Evolutionary conservation across 352 stramenopile species (phyloP).

Genomic region (Pythium aquatile): DNA sequence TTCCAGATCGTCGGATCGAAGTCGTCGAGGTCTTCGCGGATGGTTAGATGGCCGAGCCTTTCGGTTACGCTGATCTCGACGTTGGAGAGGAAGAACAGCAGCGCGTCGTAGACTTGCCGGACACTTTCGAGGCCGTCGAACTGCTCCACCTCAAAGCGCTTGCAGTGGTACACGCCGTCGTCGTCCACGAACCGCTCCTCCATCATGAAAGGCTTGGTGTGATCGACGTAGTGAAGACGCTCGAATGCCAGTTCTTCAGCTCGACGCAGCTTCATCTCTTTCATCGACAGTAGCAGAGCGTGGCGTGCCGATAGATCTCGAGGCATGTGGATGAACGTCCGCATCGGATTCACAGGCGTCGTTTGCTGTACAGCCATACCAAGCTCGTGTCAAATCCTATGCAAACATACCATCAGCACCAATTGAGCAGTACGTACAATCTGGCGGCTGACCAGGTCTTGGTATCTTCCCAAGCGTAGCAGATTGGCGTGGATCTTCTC

Average conservation of each 20-base stretch:
- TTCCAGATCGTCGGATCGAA: slow-evolving; percentile 28
- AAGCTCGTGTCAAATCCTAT: too few species aligned
- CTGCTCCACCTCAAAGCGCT: slow-evolving; percentile 39
- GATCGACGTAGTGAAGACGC: slow-evolving; percentile 36
- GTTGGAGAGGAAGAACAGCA: slow-evolving; percentile 34
- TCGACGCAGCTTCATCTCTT: slow-evolving; percentile 37
- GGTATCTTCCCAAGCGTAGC: slow-evolving; percentile 14
- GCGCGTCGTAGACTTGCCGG: slow-evolving; percentile 32
- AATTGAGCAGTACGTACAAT: slow-evolving; percentile 3
- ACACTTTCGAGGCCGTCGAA: slow-evolving; percentile 28
- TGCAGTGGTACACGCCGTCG: slow-evolving; percentile 35
- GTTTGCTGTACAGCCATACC: slow-evolving; percentile 8
- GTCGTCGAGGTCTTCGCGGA: slow-evolving; percentile 38
- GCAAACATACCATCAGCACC: background rate
- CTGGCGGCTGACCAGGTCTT: slow-evolving; percentile 21
- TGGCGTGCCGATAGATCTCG: background rate
- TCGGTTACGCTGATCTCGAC: slow-evolving; percentile 46
- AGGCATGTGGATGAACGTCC: slow-evolving; percentile 13
- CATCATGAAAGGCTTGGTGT: slow-evolving; percentile 32
- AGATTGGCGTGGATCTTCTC: slow-evolving; percentile 25
- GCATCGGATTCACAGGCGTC: slow-evolving; percentile 7
- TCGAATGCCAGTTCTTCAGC: slow-evolving; percentile 36
- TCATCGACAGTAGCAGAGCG: slow-evolving; percentile 16
- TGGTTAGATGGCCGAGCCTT: slow-evolving; percentile 35
- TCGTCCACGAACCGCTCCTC: slow-evolving; percentile 26